Evolutionary conservation across 495 filamentous ascomycete species (phyloP), one percentile per base, ranked within the genome.

Genomic region (Trichoderma virens): DNA sequence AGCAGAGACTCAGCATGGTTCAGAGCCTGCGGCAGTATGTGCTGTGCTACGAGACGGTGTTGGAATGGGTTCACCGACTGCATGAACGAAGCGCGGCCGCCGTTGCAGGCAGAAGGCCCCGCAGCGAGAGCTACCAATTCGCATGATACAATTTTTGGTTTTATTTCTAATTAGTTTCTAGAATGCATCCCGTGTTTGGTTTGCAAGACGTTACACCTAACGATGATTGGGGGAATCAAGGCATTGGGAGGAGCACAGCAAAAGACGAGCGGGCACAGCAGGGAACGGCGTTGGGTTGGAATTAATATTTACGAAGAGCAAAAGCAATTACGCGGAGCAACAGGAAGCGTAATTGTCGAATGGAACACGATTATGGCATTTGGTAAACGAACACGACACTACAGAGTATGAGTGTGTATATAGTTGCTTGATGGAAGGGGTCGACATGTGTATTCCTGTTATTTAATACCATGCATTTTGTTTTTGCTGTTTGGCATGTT

Each of bases 11-110:
- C 7, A 96, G 92, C 76, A 98, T 98, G 94, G 93, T 98, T 62
- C 94, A 98, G 76, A 96, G 89, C 68, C 78, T 98, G 66, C 84
- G 91, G 66, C 94, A 98, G 75, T 98, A 88, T 75, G 93, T 97
- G 63, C 83, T 98, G 43, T 98, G 94, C 71, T 98, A 98, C 73
- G 94, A 98, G 76, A 95, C 89, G 31, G 83, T 97, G 8, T 76
- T 96, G 47, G 94, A 98, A 75, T 98, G 94, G 94, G 75, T 92
- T 20, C 70, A 66, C 65, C 71, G 79, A 63, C 41, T 78, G 14
- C 72, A 82, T 51, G 72, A 79, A 31, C 69, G 59, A 32, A 76
- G 62, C 0, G 14, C 13, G 4, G 61, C 78, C 84, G 72, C 75
- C 45, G 60, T 69, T 60, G 18, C 18, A 7, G 65, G 69, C 67